phyloP scores from a whole-genome alignment of 352 stramenopile species.

The Phytopythium litorale region DNA sequence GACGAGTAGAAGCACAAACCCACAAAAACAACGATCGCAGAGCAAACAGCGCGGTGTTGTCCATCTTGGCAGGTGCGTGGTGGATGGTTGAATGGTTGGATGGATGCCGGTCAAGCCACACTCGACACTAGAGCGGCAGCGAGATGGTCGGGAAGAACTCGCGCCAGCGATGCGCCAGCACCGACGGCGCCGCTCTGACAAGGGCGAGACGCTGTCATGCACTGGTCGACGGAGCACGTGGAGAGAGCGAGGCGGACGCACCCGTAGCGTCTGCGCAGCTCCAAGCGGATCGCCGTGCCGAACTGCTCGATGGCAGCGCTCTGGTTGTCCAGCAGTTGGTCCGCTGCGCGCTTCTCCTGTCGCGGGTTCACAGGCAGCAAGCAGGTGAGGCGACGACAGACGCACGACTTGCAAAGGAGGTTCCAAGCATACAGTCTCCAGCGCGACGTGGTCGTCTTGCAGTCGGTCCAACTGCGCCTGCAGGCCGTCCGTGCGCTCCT shows the following conservation, averaged over 20 bases:
- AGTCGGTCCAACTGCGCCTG: background rate
- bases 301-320: constrained; percentile 46
- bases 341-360: constrained; percentile 21
- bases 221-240: background rate
- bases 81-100: no score
- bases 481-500: background rate
- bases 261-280: constrained; percentile 59
- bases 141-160: constrained; percentile 38
- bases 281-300: constrained; percentile 36
- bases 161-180: constrained; percentile 48
- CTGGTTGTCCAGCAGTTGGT: constrained; percentile 24
- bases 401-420: background rate
- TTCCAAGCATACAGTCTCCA: background rate
- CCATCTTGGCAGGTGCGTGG: background rate
- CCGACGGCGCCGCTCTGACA: constrained; percentile 38
- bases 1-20: background rate
- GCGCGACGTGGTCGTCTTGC: background rate
- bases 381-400: background rate
- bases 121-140: constrained; percentile 1
- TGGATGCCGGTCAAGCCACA: no score
- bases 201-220: constrained; percentile 5
- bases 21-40: constrained; percentile 1
- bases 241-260: constrained; percentile 12
- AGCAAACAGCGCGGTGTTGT: background rate
- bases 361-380: background rate